Base-by-base conservation (phyloP, 2,329 filamentous ascomycete species). In the Colletotrichum agaves region DNA sequence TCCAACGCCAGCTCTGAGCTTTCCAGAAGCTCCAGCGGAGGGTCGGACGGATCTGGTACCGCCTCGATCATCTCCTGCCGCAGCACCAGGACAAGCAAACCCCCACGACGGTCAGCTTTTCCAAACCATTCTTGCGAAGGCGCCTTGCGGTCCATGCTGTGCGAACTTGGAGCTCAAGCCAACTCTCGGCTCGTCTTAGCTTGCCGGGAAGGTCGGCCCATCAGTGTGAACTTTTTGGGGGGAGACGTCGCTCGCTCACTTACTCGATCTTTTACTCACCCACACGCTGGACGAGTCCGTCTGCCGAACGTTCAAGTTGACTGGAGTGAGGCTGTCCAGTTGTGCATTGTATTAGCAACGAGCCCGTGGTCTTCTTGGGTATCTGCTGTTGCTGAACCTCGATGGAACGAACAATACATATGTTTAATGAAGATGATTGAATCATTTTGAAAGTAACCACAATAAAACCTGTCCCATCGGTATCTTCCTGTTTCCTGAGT, bases 1-100 rank as follows among this genome's bases (percentile, higher is more conserved):
- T 31, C 61, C 37, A 37, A 55, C 47, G 43, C 19, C 31, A 49
- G 60, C 56, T 50, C 41, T 56, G 13, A 23, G 57, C 21, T 57
- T 57, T 46, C 53, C 47, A 46, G 19, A 52, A 46, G 33, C 43
- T 6, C 37, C 21, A 21, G 11, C 35, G 13, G 39, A 53, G 35
- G 15, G 15, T 27, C 15, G 21, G 33, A 33, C 52, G 41, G 21
- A 46, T 53, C 35, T 50, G 43, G n/a, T 3, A 3, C 62, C 46
- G 49, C 41, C 50, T 50, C 58, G 23, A 57, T 44, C 33, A 46
- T 49, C 15, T 61, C 53, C 23, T 53, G 39, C 62, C 52, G 44
- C 61, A 53, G 50, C 19, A 13, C 37, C 61, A 52, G 59, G 64
- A 64, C 61, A 55, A n/a, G 41, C 60, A 57, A 59, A 49, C 35